Conservation (phyloP, 2,329 filamentous ascomycete species). For the Colletotrichum shisoi region DNA sequence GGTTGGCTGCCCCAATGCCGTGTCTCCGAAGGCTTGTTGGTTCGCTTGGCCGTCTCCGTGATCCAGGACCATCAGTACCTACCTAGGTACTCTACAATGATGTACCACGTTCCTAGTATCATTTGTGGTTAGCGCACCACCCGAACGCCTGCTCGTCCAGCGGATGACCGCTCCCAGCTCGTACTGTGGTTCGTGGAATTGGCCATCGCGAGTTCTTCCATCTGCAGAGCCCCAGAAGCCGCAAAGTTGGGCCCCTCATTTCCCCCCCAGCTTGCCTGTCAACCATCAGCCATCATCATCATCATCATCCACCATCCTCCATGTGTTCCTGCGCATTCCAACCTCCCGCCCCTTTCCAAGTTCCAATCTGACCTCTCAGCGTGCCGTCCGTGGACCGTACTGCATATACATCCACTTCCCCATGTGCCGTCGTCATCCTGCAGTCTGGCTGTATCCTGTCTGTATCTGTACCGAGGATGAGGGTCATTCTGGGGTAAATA, state of each 20-base stretch:
- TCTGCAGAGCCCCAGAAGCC: conserved; percentile 39
- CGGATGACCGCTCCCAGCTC: conserved; percentile 10
- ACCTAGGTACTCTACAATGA: too few species aligned
- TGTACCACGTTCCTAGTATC: background rate
- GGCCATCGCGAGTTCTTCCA: conserved; percentile 28
- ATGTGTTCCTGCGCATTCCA: background rate
- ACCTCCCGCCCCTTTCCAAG: too few species aligned
- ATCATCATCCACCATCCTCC: background rate
- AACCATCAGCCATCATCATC: too few species aligned
- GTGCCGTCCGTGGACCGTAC: background rate
- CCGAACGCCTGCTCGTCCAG: background rate
- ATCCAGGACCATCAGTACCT: too few species aligned
- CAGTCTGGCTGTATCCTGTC: too few species aligned
- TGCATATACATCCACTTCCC: conserved; percentile 1
- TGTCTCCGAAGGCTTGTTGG: conserved; percentile 34
- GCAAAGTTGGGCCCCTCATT: conserved; percentile 32
- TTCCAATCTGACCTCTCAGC: background rate
- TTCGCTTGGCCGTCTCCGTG: conserved; percentile 5
- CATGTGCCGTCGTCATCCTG: background rate
- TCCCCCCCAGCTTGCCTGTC: background rate
- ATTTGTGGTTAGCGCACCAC: background rate
- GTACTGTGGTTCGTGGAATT: conserved; percentile 36
- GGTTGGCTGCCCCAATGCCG: conserved; percentile 28
- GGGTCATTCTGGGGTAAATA: conserved; percentile 28
- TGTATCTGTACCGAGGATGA: background rate